phyloP scores from a whole-genome alignment of 805 yeast genomes.

The Myxozyma lipomycoides region DNA sequence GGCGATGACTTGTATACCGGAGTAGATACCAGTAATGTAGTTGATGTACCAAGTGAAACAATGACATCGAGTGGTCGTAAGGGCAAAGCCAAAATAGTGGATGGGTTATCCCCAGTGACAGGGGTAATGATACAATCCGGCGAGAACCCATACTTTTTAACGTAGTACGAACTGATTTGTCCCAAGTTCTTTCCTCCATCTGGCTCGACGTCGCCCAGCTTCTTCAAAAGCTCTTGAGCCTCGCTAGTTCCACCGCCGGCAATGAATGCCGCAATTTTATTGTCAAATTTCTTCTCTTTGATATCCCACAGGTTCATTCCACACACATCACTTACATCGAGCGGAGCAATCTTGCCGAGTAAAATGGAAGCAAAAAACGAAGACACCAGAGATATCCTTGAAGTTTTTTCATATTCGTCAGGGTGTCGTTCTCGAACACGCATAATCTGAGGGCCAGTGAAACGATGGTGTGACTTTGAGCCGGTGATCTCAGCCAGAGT shows the following conservation, averaged over 20 bases:
- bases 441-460: slow-evolving; percentile 88
- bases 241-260: slow-evolving; percentile 36
- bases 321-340: slow-evolving; percentile 85
- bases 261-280: slow-evolving; percentile 48
- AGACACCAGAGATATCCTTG: slow-evolving; percentile 68
- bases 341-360: slow-evolving; percentile 55
- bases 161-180: slow-evolving; percentile 56
- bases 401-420: slow-evolving; percentile 52
- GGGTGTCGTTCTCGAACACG: slow-evolving; percentile 56
- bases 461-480: slow-evolving; percentile 81
- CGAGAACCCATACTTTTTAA: slow-evolving; percentile 58
- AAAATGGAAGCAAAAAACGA: slow-evolving; percentile 71
- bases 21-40: slow-evolving; percentile 79
- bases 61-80: slow-evolving; percentile 70
- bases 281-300: slow-evolving; percentile 51
- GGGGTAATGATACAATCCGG: slow-evolving; percentile 56
- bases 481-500: slow-evolving; percentile 68
- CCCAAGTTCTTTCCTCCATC: slow-evolving; percentile 51
- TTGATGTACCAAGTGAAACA: slow-evolving; percentile 85
- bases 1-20: slow-evolving; percentile 72
- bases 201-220: slow-evolving; percentile 36
- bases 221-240: slow-evolving; percentile 39
- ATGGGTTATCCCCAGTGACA: slow-evolving; percentile 88
- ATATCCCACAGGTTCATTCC: slow-evolving; percentile 89
- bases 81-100: slow-evolving; percentile 81